A percentile compares a stretch with the other conserved stretches of the same genome.
Evolutionary conservation across 331 rosid species (phyloP).

Genomic region (Dryas integrifolia): DNA sequence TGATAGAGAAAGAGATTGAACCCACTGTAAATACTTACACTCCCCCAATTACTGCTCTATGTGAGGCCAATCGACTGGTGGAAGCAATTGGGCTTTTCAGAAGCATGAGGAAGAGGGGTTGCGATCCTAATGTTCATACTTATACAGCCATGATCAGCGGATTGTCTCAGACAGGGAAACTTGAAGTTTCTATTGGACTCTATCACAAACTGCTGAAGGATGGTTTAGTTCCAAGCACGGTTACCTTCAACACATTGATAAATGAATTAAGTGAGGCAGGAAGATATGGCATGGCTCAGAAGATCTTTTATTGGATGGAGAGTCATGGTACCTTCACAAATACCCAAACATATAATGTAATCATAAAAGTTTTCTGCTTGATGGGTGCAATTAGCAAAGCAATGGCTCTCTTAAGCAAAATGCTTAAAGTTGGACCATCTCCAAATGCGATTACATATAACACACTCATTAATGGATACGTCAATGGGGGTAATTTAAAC

Average conservation of each 20-base stretch:
- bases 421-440: constrained; percentile 38
- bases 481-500: constrained; percentile 27
- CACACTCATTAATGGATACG: constrained; percentile 32
- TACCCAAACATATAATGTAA: constrained; percentile 37
- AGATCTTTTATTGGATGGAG: constrained; percentile 40
- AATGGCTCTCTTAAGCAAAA: constrained; percentile 39
- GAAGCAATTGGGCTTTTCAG: constrained; percentile 41
- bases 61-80: constrained; percentile 32
- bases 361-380: constrained; percentile 36
- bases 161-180: constrained; percentile 33
- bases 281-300: constrained; percentile 32
- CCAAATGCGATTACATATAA: constrained; percentile 39
- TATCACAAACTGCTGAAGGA: constrained; percentile 44
- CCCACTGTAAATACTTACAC: constrained; percentile 42
- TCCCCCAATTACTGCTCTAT: constrained; percentile 40
- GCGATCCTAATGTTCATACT: constrained; percentile 37
- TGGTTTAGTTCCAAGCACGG: constrained; percentile 38
- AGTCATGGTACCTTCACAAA: constrained; percentile 29
- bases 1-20: constrained; percentile 38
- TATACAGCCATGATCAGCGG: constrained; percentile 42
- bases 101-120: constrained; percentile 34
- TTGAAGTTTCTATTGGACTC: constrained; percentile 38
- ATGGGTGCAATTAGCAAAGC: constrained; percentile 32
- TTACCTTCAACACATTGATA: constrained; percentile 38
- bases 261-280: constrained; percentile 35